Conservation (phyloP, 1,139 yeast species). For the Kodamaea alishanica region DNA sequence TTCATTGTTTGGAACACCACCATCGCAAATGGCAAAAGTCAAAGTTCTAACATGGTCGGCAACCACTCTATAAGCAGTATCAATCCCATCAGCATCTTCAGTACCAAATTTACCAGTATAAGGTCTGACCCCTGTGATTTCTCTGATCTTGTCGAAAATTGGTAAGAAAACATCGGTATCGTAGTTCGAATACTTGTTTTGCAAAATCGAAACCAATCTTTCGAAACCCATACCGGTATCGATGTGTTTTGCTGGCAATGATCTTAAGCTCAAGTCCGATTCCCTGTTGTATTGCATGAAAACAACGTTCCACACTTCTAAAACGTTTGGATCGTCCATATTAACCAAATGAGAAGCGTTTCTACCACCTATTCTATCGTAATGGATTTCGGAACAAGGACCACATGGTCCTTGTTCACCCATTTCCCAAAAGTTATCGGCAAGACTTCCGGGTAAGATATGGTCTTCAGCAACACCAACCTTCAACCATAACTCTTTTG, state of each 20-base stretch:
- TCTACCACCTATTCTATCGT: constrained; percentile 97
- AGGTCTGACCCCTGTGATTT: constrained; percentile 87
- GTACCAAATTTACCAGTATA: constrained; percentile 90
- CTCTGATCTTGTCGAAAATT: constrained; percentile 77
- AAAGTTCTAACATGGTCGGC: constrained; percentile 98
- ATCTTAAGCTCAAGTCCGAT: constrained; percentile 71
- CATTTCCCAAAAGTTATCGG: constrained; percentile 99
- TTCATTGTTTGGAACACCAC: constrained; percentile 98
- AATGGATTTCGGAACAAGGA: constrained; percentile 96
- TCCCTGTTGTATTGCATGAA: constrained; percentile 96
- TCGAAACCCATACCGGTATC: constrained; percentile 99
- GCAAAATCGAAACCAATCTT: constrained; percentile 90
- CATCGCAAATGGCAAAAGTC: constrained; percentile 94
- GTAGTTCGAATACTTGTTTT: constrained; percentile 85
- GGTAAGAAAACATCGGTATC: constrained; percentile 97
- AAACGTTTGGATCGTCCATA: constrained; percentile 94
- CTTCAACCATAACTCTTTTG: constrained; percentile 78
- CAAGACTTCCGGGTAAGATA: constrained; percentile 83
- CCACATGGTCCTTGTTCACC: constrained; percentile 99
- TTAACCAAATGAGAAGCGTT: constrained; percentile 88
- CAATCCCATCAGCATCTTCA: constrained; percentile 91
- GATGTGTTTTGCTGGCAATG: constrained; percentile 89
- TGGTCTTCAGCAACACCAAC: constrained; percentile 91
- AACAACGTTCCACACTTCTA: constrained; percentile 97
- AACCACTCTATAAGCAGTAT: constrained; percentile 95